Base-by-base conservation (phyloP, 257 asterid species). In the Plantago major region DNA sequence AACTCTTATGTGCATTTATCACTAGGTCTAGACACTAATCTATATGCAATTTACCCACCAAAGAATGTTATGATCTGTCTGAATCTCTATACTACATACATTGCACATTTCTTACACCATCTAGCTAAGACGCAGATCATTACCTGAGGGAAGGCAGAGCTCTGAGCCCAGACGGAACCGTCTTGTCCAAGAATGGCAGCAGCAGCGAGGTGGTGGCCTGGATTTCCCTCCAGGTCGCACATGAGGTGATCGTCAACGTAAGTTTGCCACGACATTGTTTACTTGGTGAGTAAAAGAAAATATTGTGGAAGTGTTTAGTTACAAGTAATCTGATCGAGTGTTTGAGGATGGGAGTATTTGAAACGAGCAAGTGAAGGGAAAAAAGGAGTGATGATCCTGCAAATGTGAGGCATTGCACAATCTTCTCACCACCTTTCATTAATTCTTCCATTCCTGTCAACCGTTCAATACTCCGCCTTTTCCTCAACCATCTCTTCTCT, bases 181-280 rank as follows among this genome's bases (percentile, higher is more conserved):
- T 82, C 88, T 60, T 64, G 83, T 42, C 88, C 85, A 56, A 82
- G 63, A 71, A 82, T 82, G 58, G 88, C 88, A 0, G 88, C 81
- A 15, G 85, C 62, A 47, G 83, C 10, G 49, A 82, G 85, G 67
- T 64, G 74, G 72, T 46, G 67, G 58, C 82, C 88, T 1, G 73
- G 46, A 17, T 79, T 64, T 3, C 82, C 83, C 48, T 82, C 89
- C 55, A 82, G 71, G 7, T 79, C 89, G 11, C 82, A 77, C 89
- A 82, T 79, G 76, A 82, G 71, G 17, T 82, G 85, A 1, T 82
- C 89, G 46, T 82, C 85, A 0, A 82, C 89, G 11, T 82, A 79
- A 2, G 81, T 71, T 71, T 82, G 89, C 89, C 83, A 82, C 73
- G 89, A 82, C 89, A 82, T 79, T 72, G 69, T 78, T 11, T 7